These are phyloP conservation scores for Phytopythium boreale DNA, from an alignment of 352 stramenopile species.

Conservation along the genomic window DNA sequence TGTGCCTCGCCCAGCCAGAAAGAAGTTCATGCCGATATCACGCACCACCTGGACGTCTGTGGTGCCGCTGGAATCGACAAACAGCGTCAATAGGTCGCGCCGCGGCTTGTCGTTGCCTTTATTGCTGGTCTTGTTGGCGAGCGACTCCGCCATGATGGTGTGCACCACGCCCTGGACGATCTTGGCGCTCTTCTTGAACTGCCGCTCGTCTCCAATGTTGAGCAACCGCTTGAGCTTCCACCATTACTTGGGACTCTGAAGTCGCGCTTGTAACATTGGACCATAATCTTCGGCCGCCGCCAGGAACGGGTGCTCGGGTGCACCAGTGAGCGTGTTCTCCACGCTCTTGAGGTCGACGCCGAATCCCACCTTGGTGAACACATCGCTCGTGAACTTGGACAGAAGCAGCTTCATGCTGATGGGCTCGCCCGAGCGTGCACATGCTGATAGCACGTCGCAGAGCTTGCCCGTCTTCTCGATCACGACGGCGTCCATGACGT, in stretches of 20 bases:
- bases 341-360: conserved; percentile 52
- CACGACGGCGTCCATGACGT: conserved; percentile 12
- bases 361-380: conserved; percentile 73
- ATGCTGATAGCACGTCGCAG: conserved; percentile 19
- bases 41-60: conserved; percentile 32
- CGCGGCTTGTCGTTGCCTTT: conserved; percentile 16
- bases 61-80: conserved; percentile 35
- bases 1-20: conserved; percentile 62
- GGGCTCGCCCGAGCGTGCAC: not conserved
- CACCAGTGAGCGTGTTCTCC: conserved; percentile 11
- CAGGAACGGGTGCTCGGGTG: conserved; percentile 43
- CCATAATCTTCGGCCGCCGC: conserved; percentile 31
- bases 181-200: conserved; percentile 22
- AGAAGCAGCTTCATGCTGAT: conserved; percentile 40
- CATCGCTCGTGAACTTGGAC: conserved; percentile 57
- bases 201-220: conserved; percentile 26
- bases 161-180: conserved; percentile 35
- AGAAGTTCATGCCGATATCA: conserved; percentile 65
- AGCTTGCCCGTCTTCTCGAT: conserved; percentile 11
- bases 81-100: conserved; percentile 41
- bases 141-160: conserved; percentile 42
- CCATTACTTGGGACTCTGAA: conserved; percentile 37
- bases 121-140: conserved; percentile 16
- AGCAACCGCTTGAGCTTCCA: conserved; percentile 41
- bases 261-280: conserved; percentile 16